Base-by-base conservation (phyloP, 1,284 basidiomycete genomes). In the Cerioporus squamosus region DNA sequence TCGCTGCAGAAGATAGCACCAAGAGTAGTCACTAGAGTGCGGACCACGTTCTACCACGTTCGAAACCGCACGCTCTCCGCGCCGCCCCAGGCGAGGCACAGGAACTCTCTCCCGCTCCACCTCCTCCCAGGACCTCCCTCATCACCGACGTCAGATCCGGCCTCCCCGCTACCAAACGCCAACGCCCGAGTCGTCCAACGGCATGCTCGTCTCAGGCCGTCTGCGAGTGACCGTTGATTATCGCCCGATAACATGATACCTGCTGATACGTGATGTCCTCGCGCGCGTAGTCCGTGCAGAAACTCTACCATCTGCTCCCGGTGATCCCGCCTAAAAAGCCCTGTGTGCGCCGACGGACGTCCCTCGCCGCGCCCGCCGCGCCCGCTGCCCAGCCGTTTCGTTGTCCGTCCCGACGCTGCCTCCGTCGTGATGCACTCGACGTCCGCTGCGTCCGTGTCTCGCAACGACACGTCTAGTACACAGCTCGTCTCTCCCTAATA, bases 141-240 rank as follows among this genome's bases (percentile, higher is more conserved):
- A 51, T 43, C 53, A 39, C 23, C 48, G 40, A 31, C 50, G 49
- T 48, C 53, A 55, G 46, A 23, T 49, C 50, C 57, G 51, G 38
- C 53, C 62, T 58, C 49, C 51, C 59, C 29, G 59, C 62, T 63
- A 61, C 44, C 45, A 55, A 58, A 64, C 62, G 54, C 50, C 56
- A 43, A 40, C 39, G 23, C 29, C 50, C 18, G 24, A 22, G 24
- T 26, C 39, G 18, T 40, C 14, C 31, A 49, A n/a, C n/a, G n/a
- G n/a, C n/a, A n/a, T n/a, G 29, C 29, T 6, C 44, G 10, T 45
- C 23, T 45, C 10, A 26, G 8, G 1, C 10, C 17, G 20, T n/a
- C 33, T 42, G 23, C 22, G 9, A 42, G 20, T 12, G 12, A 36
- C 33, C 6, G 12, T 36, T 10, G 12, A 6, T 36, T n/a, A n/a